These are phyloP conservation scores for Rhodomyrtus tomentosa DNA, from an alignment of 345 rosid species.

Conservation along the genomic window DNA sequence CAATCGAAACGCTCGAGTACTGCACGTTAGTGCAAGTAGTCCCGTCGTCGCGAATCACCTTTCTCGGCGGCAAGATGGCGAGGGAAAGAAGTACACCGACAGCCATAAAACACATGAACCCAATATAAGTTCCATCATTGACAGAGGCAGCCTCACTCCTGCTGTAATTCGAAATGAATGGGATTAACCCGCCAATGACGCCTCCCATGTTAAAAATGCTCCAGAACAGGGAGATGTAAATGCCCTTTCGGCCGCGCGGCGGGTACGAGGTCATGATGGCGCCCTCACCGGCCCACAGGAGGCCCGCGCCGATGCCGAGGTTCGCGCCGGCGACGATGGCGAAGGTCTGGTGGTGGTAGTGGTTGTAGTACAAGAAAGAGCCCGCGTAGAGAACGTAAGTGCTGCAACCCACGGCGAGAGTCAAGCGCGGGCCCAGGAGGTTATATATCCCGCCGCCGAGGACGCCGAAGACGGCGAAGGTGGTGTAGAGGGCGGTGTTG, in stretches of 20 bases:
- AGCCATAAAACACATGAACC: slow-evolving; percentile 77
- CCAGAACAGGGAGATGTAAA: slow-evolving; percentile 67
- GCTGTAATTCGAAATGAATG: slow-evolving; percentile 38
- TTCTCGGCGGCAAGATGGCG: slow-evolving; percentile 31
- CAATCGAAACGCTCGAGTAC: slow-evolving; percentile 30
- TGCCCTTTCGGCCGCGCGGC: slow-evolving; percentile 67
- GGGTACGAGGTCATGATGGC: slow-evolving; percentile 97
- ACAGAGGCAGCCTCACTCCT: slow-evolving; percentile 24
- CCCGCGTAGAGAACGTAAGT: slow-evolving; percentile 67
- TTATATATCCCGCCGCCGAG: slow-evolving; percentile 62
- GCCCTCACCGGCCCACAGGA: slow-evolving; percentile 88
- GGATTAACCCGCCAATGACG: slow-evolving; percentile 57
- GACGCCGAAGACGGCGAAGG: slow-evolving; percentile 49
- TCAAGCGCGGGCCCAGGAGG: slow-evolving; percentile 47
- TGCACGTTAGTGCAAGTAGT: slow-evolving; percentile 26
- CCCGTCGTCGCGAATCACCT: slow-evolving; percentile 42
- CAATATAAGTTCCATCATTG: slow-evolving; percentile 43
- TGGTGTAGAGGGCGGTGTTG: slow-evolving; percentile 57
- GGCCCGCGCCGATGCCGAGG: slow-evolving; percentile 84
- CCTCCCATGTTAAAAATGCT: slow-evolving; percentile 60
- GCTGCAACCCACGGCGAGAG: slow-evolving; percentile 59
- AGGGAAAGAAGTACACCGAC: slow-evolving; percentile 39
- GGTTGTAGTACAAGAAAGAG: slow-evolving; percentile 58
- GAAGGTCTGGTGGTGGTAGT: slow-evolving; percentile 30
- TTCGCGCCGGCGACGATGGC: slow-evolving; percentile 46